Evolutionary conservation across 2,329 filamentous ascomycete genomes (phyloP), one percentile per base, ranked within the genome.

Genomic region (Pseudocercospora cruenta): DNA sequence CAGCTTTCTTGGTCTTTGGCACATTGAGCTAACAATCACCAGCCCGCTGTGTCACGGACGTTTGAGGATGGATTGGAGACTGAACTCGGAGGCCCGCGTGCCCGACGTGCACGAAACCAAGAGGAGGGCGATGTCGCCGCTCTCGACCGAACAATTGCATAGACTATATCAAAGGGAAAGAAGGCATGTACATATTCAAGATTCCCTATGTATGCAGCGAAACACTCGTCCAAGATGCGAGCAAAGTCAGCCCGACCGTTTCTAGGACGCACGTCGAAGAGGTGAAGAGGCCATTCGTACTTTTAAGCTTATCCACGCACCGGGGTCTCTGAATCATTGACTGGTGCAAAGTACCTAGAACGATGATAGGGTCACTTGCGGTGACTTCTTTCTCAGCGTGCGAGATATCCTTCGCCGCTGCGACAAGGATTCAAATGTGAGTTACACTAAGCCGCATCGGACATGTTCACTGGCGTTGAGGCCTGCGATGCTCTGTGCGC

Each of bases 31-130:
- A 39, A 61, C 28, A 57, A 28, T 7, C 16, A 19, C 1, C 61
- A 73, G 77, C 75, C 80, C 22, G 78, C 78, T 55, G 78, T 77
- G 5, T 80, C 82, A 31, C 80, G 80, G 73, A 81, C 80, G 53
- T 85, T 81, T 69, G 77, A 79, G 14, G 82, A 77, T 67, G 82
- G 83, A 16, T 71, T 85, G 60, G 82, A 84, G 70, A 76, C 72
- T 31, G 83, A 85, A 72, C 75, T 85, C 3, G 83, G 83, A 64
- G 83, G 83, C 5, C 77, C 79, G 57, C 64, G 74, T n/a, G 79
- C 82, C 51, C 63, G 82, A 31, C 69, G 67, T 16, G 73, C 73
- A 21, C 63, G 70, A 19, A 73, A 66, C 55, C 31, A 69, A 24
- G 65, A 69, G 26, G 67, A 73, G 43, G 72, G 74, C 14, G 67